Base-by-base conservation (phyloP, 441 rosid species). In the Adansonia rubrostipa region DNA sequence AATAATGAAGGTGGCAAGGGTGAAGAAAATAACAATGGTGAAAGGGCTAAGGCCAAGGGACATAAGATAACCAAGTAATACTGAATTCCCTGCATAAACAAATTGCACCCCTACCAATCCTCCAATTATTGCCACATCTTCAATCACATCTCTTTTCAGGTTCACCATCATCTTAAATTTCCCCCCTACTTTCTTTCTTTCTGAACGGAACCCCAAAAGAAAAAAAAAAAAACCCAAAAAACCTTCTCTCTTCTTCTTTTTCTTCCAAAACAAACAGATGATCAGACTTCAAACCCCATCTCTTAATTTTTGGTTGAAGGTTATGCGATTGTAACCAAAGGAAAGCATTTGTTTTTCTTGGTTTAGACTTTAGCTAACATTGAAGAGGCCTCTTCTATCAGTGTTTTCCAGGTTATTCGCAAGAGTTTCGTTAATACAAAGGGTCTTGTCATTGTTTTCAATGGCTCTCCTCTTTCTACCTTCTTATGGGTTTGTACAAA, bases 21-120 rank as follows among this genome's bases (percentile, higher is more conserved):
- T 82, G 73, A 92, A 81, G 87, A 86, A 86, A 85, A 90, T 88
- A 82, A 91, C 87, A 89, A 93, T 91, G 79, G 95, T 85, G 53
- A 87, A 85, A 79, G 93, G 84, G 33, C 82, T 76, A 42, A 92
- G 87, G 66, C 99, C 99, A 47, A 92, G 87, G 47, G 98, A 91
- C 97, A 91, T 92, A 64, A 96, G 82, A 85, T 88, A 88, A 82
- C 91, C 89, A 87, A 88, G 82, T 66, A 91, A 84, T 79, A 92
- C 58, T 0, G 97, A 85, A 76, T 84, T 89, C 13, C 82, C 92
- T 50, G 95, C 95, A 74, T 85, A 91, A 17, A 89, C 85, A 78
- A 92, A 77, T 78, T 94, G 99, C 68, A 91, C 88, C 64, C 45
- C 85, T 28, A 90, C 75, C 82, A 90, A 83, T 22, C 98, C 98